Conservation (phyloP, 2,329 filamentous ascomycete species). For the Beauveria pseudobassiana region DNA sequence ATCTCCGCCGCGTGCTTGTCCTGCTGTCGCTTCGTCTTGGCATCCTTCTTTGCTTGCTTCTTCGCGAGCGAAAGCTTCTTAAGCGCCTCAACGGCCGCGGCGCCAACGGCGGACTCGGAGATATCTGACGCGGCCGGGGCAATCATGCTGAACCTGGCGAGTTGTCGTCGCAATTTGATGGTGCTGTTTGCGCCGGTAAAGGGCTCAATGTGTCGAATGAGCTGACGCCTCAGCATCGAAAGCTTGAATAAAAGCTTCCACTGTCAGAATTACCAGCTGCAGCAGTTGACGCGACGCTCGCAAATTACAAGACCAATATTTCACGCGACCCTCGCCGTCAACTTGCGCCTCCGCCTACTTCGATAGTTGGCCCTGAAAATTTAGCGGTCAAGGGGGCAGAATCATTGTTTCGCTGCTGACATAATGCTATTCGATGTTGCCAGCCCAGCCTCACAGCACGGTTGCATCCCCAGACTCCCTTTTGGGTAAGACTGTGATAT, state of each 20-base stretch:
- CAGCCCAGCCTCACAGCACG: too few relatives aligned
- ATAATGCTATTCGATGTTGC: background rate
- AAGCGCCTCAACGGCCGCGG: background rate
- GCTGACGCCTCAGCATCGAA: background rate
- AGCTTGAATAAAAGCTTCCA: too few relatives aligned
- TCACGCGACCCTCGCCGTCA: background rate
- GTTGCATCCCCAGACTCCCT: background rate
- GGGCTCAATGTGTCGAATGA: background rate
- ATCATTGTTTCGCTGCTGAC: background rate
- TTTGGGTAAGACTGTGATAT: background rate
- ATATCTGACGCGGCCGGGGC: background rate
- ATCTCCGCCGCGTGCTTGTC: slow-evolving; percentile 11
- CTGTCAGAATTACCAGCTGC: too few relatives aligned
- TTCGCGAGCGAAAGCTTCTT: background rate
- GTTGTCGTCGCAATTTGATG: background rate
- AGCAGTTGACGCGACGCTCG: too few relatives aligned
- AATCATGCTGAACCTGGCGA: slow-evolving; percentile 7
- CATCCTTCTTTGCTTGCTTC: slow-evolving; percentile 1
- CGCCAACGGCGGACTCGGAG: slow-evolving; percentile 2
- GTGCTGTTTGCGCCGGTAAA: background rate
- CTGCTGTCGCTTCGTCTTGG: slow-evolving; percentile 7
- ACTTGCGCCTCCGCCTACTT: background rate
- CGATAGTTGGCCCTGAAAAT: background rate
- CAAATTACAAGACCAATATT: too few relatives aligned
- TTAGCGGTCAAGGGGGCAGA: slow-evolving; percentile 5